A percentile compares a stretch with the other conserved stretches of the same genome.
These are phyloP conservation scores for Oryza officinalis DNA, from an alignment of 176 grass and related monocot genomes.

Conservation along the genomic window DNA sequence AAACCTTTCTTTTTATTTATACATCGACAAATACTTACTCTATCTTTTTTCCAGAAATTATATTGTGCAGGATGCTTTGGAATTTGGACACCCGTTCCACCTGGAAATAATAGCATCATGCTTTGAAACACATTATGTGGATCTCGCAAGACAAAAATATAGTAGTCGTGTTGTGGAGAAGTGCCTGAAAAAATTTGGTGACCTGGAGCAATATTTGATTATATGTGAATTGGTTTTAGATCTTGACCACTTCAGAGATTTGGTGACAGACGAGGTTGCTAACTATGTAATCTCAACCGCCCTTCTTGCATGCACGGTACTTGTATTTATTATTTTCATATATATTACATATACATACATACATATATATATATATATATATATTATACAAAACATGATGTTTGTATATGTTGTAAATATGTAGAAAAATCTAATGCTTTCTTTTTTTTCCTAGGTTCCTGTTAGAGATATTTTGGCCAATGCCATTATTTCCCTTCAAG, in stretches of 20 bases:
- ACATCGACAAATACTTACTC: background rate
- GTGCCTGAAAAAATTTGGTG: constrained; percentile 40
- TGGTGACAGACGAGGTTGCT: constrained; percentile 48
- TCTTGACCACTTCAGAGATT: constrained; percentile 33
- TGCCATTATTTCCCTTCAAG: constrained; percentile 39
- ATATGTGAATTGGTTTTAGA: constrained; percentile 44
- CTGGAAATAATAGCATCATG: constrained; percentile 25
- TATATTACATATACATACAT: too few species aligned
- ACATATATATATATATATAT: too few species aligned
- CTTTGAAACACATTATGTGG: constrained; percentile 42
- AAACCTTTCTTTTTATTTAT: too few species aligned
- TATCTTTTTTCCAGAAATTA: constrained; percentile 44
- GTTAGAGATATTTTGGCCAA: constrained; percentile 24
- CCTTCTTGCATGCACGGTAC: constrained; percentile 36
- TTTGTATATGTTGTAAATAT: background rate
- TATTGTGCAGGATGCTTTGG: constrained; percentile 55
- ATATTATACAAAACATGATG: too few species aligned
- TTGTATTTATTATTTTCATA: background rate
- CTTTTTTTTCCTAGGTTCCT: background rate
- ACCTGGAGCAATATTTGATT: background rate
- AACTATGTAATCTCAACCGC: constrained; percentile 62
- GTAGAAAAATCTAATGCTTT: background rate
- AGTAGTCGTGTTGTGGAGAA: constrained; percentile 67
- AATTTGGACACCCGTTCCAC: background rate
- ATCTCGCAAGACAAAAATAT: constrained; percentile 48